Evolutionary conservation across 805 yeast species (phyloP), one percentile per base, ranked within the genome.

Genomic region (Metschnikowia vanudenii): DNA sequence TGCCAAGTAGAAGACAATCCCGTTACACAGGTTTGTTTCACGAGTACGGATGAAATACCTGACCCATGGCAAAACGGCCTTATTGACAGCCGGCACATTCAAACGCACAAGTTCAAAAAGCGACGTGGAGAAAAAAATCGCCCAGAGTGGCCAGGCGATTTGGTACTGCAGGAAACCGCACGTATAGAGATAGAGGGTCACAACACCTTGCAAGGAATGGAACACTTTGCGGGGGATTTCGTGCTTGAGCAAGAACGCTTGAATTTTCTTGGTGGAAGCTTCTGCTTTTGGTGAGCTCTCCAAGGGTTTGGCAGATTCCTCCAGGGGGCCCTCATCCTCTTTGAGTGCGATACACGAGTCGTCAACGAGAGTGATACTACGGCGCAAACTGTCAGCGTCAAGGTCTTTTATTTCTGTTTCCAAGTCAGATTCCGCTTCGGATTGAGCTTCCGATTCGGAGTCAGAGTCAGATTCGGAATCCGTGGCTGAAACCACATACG

Each of bases 161-260:
- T 79, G 75, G 5, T 64, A 61, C 16, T 78, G 77, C 49, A 78
- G 75, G 10, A 75, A 69, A 9, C 91, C 90, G 35, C 66, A 60
- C 0, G 85, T 75, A 63, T 90, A 92, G 29, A 88, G 68, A 57
- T 77, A 84, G 33, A 94, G 65, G 1, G 97, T 84, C 36, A 91
- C 56, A 52, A 90, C 77, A 0, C 97, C 99, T 40, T 91, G 89
- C 1, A 94, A 85, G 8, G 92, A 86, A 64, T 94, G 99, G 49
- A 94, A 80, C 3, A 79, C 68, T 64, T 94, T 94, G 59, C 99
- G 79, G 4, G 96, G 95, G 14, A 94, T 71, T 66, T 94, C 99
- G 61, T 94, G 90, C 59, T 85, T 85, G 31, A 84, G 79, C 41
- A 85, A 67, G 57, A 84, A 37, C 47, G 46, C 31, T 57, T 54